A percentile compares a stretch with the other conserved stretches of the same genome.
phyloP scores from a whole-genome alignment of 257 asterid genomes.

The Fraxinus pennsylvanica region DNA sequence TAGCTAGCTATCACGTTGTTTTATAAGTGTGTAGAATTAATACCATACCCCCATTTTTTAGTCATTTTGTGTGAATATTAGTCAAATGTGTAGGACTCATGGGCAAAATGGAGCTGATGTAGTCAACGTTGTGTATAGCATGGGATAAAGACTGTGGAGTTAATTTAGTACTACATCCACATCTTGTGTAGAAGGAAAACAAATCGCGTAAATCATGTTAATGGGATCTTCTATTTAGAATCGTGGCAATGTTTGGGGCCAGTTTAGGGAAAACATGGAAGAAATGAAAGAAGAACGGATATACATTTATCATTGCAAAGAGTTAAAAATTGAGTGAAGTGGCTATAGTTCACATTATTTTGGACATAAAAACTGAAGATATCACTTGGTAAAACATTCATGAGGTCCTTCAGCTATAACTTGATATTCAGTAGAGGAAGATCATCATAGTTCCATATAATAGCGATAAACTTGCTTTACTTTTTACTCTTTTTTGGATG shows the following conservation, averaged over 20 bases:
- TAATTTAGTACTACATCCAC: too few species aligned
- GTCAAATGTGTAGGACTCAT: neutral
- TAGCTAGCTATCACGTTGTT: too few species aligned
- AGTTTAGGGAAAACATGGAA: neutral
- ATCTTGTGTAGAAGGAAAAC: neutral
- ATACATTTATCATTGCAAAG: neutral
- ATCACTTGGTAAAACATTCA: too few species aligned
- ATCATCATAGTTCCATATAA: neutral
- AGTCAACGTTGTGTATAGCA: neutral
- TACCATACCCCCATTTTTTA: too few species aligned
- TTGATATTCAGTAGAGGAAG: too few species aligned
- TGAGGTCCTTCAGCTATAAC: too few species aligned
- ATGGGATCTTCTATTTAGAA: neutral
- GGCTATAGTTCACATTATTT: neutral
- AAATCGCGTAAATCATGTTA: neutral
- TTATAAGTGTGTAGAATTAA: too few species aligned
- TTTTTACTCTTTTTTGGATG: neutral
- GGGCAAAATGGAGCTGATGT: neutral
- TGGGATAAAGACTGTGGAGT: neutral
- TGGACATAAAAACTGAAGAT: too few species aligned
- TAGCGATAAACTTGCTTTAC: too few species aligned
- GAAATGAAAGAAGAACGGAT: neutral
- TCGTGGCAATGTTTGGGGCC: neutral
- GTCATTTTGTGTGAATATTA: neutral
- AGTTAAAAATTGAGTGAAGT: neutral